Evolutionary conservation across 495 filamentous ascomycete genomes (phyloP).

Genomic region (Niebla homalea): DNA sequence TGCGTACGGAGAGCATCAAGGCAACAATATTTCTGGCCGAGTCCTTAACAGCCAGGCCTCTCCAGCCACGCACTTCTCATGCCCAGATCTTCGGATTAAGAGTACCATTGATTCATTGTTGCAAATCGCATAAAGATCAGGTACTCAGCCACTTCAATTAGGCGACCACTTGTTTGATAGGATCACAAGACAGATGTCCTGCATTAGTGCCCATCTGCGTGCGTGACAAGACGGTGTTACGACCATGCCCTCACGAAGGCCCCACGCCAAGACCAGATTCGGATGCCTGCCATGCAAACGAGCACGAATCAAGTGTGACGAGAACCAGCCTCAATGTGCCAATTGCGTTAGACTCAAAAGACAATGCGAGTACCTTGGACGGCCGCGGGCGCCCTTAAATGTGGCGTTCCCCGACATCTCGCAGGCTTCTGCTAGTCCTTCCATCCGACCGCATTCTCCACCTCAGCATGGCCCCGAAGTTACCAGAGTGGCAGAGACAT

Average conservation of each 20-base stretch:
- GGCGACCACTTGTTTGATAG: no score
- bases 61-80: no score
- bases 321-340: not conserved
- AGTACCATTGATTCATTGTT: no score
- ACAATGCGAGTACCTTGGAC: not conserved
- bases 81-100: no score
- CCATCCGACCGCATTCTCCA: not conserved
- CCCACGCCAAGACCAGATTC: not conserved
- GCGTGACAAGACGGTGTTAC: no score
- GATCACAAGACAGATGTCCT: no score
- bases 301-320: constrained; percentile 4
- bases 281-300: constrained; percentile 3
- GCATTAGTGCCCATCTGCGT: no score
- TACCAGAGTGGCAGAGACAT: not conserved
- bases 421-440: not conserved
- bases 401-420: not conserved
- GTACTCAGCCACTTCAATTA: no score
- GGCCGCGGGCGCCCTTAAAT: not conserved
- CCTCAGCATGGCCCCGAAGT: not conserved
- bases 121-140: no score
- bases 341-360: constrained; percentile 1
- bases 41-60: no score
- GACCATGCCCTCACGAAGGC: constrained; percentile 8
- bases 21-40: no score
- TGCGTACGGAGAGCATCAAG: no score